phyloP scores from a whole-genome alignment of 1,284 basidiomycete genomes.

The Sphaerobolus stellatus region DNA sequence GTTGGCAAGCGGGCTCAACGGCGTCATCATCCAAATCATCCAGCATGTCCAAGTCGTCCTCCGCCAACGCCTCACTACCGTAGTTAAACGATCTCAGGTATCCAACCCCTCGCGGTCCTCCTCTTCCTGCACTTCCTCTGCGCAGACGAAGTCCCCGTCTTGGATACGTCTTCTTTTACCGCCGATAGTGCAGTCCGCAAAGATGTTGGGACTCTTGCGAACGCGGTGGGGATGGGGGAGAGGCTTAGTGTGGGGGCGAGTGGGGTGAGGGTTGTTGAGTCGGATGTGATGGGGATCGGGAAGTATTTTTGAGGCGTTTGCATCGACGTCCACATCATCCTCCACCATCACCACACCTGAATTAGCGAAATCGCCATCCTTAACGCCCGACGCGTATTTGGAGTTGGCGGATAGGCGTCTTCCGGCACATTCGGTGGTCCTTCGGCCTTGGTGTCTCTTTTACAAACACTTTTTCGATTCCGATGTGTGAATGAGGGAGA shows the following conservation, averaged over 20 bases:
- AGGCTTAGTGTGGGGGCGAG: slow-evolving; percentile 26
- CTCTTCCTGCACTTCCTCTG: slow-evolving; percentile 87
- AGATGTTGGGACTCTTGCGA: background rate
- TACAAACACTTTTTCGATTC: slow-evolving; percentile 88
- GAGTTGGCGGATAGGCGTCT: slow-evolving; percentile 71
- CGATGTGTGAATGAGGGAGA: slow-evolving; percentile 72
- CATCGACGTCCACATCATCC: too few species aligned
- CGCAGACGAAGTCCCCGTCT: slow-evolving; percentile 73
- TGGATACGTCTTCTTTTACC: background rate
- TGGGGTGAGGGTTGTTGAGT: background rate
- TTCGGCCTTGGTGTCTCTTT: slow-evolving; percentile 85
- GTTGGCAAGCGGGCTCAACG: too few species aligned
- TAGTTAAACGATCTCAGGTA: slow-evolving; percentile 40
- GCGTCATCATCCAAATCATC: background rate
- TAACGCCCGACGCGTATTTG: slow-evolving; percentile 69
- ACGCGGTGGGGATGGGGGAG: background rate
- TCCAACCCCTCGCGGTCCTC: slow-evolving; percentile 66
- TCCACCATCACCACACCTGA: too few species aligned
- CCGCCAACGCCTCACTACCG: background rate
- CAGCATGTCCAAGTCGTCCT: too few species aligned
- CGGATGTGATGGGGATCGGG: background rate
- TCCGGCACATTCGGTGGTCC: slow-evolving; percentile 68
- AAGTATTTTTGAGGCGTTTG: background rate
- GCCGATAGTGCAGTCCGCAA: background rate
- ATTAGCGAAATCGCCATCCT: background rate